Evolutionary conservation across 2,329 filamentous ascomycete species (phyloP).

Genomic region (Xylariomycetidae sp.): DNA sequence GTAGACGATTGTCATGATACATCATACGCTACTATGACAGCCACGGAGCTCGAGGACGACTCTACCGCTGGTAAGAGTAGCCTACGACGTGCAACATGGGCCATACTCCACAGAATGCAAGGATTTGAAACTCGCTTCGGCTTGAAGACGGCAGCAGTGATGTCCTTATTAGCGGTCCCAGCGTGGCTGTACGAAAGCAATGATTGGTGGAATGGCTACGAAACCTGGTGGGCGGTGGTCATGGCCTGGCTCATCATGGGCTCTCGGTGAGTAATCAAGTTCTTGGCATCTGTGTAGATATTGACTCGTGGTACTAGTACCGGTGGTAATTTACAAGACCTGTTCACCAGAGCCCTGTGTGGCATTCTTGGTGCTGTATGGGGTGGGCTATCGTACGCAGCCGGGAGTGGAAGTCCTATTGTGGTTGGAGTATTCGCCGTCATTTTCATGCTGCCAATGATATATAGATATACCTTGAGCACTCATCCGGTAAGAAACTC

Average conservation of each 20-base stretch:
- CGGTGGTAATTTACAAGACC: slow-evolving; percentile 54
- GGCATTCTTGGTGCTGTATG: slow-evolving; percentile 50
- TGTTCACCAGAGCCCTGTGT: slow-evolving; percentile 45
- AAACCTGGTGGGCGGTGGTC: slow-evolving; percentile 55
- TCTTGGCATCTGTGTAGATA: too few species aligned
- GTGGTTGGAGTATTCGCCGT: slow-evolving; percentile 51
- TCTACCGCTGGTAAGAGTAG: slow-evolving; percentile 30
- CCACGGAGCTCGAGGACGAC: slow-evolving; percentile 31
- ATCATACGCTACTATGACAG: slow-evolving; percentile 34
- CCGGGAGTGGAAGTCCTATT: slow-evolving; percentile 47
- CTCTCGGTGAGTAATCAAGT: slow-evolving; percentile 31
- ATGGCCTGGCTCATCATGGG: slow-evolving; percentile 55
- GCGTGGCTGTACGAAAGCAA: slow-evolving; percentile 43
- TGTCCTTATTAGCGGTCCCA: slow-evolving; percentile 47
- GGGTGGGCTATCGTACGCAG: slow-evolving; percentile 48
- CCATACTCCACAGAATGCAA: slow-evolving; percentile 46
- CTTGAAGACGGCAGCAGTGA: slow-evolving; percentile 50
- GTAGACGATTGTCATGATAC: slow-evolving; percentile 23
- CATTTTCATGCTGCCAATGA: slow-evolving; percentile 56
- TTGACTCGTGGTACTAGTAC: too few species aligned
- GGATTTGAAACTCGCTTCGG: slow-evolving; percentile 56
- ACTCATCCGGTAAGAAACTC: slow-evolving; percentile 40
- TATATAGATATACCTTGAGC: slow-evolving; percentile 52
- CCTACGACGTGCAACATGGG: slow-evolving; percentile 45
- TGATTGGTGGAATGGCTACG: slow-evolving; percentile 51